phyloP scores from a whole-genome alignment of 179 eudicot species.

The Sideroxylon spinosum region DNA sequence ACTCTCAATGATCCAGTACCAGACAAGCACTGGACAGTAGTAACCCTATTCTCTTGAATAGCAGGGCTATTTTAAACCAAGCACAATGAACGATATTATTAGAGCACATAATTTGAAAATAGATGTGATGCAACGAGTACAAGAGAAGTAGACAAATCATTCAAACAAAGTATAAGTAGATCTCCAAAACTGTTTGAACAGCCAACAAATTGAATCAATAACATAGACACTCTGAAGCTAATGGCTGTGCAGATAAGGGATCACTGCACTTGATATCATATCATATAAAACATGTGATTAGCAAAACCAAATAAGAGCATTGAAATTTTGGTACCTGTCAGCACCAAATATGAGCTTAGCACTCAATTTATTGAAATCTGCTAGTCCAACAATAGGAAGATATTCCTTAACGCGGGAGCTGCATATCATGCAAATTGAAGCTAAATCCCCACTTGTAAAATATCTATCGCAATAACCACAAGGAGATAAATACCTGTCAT shows the following conservation, averaged over 20 bases:
- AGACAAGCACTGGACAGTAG: conserved; percentile 92
- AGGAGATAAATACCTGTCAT: conserved; percentile 46
- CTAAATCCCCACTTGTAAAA: conserved; percentile 2
- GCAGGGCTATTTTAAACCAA: conserved; percentile 57
- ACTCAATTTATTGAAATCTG: conserved; percentile 89
- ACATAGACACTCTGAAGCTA: not conserved
- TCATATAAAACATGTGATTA: no score
- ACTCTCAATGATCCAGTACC: conserved; percentile 94
- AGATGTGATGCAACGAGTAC: not conserved
- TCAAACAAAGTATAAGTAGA: conserved; percentile 1
- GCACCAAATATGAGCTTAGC: conserved; percentile 90
- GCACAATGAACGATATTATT: conserved; percentile 4
- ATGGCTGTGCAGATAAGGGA: not conserved
- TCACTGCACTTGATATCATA: not conserved
- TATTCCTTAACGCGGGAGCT: conserved; percentile 91
- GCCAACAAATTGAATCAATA: not conserved
- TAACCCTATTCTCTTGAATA: conserved; percentile 71
- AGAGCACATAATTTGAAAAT: not conserved
- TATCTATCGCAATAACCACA: not conserved
- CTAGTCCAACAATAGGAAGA: conserved; percentile 89
- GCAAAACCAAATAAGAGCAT: no score
- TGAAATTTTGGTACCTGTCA: conserved; percentile 52
- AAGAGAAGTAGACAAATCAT: conserved; percentile 2
- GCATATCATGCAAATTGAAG: conserved; percentile 20
- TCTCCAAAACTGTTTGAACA: not conserved